phyloP scores from a whole-genome alignment of 345 rosid genomes.

The Brassica carinata region DNA sequence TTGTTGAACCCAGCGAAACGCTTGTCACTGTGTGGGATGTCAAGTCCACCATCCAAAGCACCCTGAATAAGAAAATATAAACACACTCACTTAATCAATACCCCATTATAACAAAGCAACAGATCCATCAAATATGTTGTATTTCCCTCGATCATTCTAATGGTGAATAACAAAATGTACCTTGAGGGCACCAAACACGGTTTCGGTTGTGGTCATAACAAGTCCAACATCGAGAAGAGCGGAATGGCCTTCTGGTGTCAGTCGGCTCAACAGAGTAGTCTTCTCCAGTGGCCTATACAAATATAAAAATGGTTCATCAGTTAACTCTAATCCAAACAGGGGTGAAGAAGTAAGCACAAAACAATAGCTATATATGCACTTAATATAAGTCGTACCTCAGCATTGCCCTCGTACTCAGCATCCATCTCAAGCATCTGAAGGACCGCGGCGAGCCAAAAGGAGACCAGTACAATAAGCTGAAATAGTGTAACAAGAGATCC shows the following conservation, averaged over 20 bases:
- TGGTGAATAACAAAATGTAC: too few species aligned
- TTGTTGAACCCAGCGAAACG: constrained; percentile 83
- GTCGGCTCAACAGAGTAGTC: constrained; percentile 78
- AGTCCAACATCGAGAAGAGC: constrained; percentile 38
- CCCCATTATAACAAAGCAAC: background rate
- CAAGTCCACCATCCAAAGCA: constrained; percentile 87
- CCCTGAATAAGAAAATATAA: constrained; percentile 46
- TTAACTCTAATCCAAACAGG: background rate
- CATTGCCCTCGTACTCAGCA: constrained; percentile 29
- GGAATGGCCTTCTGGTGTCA: constrained; percentile 32
- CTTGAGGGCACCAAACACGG: constrained; percentile 40
- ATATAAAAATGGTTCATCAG: background rate
- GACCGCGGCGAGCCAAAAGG: constrained; percentile 34
- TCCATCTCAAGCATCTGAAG: constrained; percentile 37
- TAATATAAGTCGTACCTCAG: constrained; percentile 14
- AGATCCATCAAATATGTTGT: background rate
- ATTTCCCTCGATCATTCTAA: too few species aligned
- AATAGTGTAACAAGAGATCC: background rate
- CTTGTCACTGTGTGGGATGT: constrained; percentile 89
- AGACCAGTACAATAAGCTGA: constrained; percentile 31
- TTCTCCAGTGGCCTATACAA: constrained; percentile 72
- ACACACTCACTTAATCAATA: background rate
- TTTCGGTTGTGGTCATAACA: constrained; percentile 30
- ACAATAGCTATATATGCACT: too few species aligned
- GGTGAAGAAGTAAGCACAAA: background rate